These are phyloP conservation scores for Laguncularia racemosa DNA, from an alignment of 345 rosid genomes.

Conservation along the genomic window DNA sequence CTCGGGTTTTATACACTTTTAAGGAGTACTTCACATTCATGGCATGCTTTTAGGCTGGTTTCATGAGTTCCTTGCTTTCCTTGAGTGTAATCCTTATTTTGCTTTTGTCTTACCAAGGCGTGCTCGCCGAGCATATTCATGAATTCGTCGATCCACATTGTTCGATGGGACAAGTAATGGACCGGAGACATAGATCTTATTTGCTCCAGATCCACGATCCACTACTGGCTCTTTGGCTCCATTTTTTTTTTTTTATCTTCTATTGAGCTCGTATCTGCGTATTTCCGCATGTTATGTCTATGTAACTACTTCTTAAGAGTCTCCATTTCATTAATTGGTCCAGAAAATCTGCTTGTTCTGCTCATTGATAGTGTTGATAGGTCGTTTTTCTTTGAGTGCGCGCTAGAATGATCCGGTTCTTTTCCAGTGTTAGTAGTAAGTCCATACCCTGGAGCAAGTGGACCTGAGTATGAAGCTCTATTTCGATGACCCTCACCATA, in stretches of 20 bases:
- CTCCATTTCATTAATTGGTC: constrained; percentile 16
- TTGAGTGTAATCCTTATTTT: too few species aligned
- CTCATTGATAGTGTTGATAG: constrained; percentile 26
- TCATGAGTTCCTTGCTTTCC: too few species aligned
- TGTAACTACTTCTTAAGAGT: constrained; percentile 22
- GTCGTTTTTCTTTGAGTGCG: constrained; percentile 22
- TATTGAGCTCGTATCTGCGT: too few species aligned
- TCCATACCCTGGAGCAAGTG: constrained; percentile 31
- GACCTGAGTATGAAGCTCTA: constrained; percentile 55
- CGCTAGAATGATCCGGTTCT: constrained; percentile 20
- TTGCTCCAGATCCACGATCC: constrained; percentile 39
- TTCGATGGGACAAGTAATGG: constrained; percentile 59
- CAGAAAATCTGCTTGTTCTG: too few species aligned
- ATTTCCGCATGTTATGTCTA: constrained; percentile 18
- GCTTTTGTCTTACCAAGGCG: too few species aligned
- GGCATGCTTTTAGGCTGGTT: too few species aligned
- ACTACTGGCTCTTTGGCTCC: constrained; percentile 20
- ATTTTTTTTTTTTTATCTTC: constrained; percentile 24
- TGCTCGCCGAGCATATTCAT: constrained; percentile 64
- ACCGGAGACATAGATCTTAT: too few species aligned
- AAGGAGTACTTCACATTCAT: too few species aligned
- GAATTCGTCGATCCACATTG: constrained; percentile 64
- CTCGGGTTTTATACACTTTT: too few species aligned
- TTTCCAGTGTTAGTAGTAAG: constrained; percentile 29
- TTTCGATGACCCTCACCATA: constrained; percentile 18